A percentile compares a stretch with the other conserved stretches of the same genome.
Evolutionary conservation across 176 grass and related monocot genomes (phyloP).

Genomic region (Triticum turgidum): DNA sequence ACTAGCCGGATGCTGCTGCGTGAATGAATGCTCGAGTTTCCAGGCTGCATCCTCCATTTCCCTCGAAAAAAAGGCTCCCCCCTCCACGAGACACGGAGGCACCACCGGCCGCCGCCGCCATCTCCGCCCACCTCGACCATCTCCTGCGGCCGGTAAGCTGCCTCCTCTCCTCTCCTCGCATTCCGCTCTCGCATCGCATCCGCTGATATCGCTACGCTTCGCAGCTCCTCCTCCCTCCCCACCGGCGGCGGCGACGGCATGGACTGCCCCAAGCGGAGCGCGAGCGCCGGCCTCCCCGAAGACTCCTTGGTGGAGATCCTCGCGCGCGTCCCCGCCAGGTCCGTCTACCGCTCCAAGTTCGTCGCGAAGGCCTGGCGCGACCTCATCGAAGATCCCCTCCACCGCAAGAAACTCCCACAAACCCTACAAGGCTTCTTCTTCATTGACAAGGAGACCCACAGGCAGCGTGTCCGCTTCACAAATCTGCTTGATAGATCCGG

Average conservation of each 20-base stretch:
- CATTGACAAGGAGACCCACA: background rate
- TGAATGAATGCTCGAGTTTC: too few species aligned
- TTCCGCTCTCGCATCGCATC: background rate
- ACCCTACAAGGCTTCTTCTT: background rate
- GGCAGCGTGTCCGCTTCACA: background rate
- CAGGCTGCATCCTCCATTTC: too few species aligned
- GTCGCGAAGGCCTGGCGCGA: background rate
- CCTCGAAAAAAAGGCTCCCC: background rate
- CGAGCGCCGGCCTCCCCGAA: background rate
- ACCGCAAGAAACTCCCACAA: constrained; percentile 11
- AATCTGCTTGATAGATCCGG: background rate
- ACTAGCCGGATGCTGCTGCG: too few species aligned
- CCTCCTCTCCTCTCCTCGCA: background rate
- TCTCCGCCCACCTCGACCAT: background rate
- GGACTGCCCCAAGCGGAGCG: background rate
- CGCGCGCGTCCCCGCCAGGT: background rate
- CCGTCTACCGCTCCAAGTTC: background rate
- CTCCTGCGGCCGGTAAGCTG: background rate
- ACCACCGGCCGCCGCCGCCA: background rate
- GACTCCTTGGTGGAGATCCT: background rate
- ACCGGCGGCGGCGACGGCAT: background rate
- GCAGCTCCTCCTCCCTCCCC: background rate
- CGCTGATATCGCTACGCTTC: background rate
- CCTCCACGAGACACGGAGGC: background rate
- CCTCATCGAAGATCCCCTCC: constrained; percentile 11